Conservation (phyloP, 75 land plant genomes). For the Ceratopteris richardii region DNA sequence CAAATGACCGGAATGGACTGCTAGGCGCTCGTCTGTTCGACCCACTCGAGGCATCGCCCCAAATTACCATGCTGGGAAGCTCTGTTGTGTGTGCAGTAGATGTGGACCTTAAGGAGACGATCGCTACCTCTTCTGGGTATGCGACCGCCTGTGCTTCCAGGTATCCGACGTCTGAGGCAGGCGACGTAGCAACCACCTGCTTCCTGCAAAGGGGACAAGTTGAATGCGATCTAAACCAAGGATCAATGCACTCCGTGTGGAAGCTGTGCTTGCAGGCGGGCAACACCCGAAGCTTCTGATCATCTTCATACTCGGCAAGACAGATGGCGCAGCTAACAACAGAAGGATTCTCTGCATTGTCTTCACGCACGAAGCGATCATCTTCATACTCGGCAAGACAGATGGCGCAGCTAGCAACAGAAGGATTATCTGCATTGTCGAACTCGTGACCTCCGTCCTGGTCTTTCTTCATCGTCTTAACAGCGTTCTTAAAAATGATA, state of each 20-base stretch:
- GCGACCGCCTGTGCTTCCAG: slow-evolving; percentile 45
- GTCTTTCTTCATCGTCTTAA: too few species aligned
- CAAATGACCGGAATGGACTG: too few species aligned
- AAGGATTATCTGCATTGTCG: not conserved
- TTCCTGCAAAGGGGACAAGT: slow-evolving; percentile 63
- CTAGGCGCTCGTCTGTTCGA: too few species aligned
- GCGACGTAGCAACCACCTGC: not conserved
- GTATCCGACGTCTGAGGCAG: too few species aligned
- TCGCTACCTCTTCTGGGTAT: too few species aligned
- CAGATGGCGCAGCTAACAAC: slow-evolving; percentile 54
- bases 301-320: slow-evolving; percentile 55
- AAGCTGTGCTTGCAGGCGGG: slow-evolving; percentile 59
- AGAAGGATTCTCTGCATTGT: not conserved
- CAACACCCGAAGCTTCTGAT: slow-evolving; percentile 31
- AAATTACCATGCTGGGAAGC: too few species aligned
- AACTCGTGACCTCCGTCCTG: too few species aligned
- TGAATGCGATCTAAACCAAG: slow-evolving; percentile 64
- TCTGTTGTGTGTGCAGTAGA: too few species aligned
- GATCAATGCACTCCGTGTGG: slow-evolving; percentile 63
- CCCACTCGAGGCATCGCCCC: too few species aligned
- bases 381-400: slow-evolving; percentile 67
- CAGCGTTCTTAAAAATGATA: slow-evolving; percentile 15
- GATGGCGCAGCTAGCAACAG: slow-evolving; percentile 42
- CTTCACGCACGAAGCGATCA: not conserved
- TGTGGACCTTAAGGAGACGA: too few species aligned